Conservation (phyloP, 345 rosid species). For the Carallia brachiata region DNA sequence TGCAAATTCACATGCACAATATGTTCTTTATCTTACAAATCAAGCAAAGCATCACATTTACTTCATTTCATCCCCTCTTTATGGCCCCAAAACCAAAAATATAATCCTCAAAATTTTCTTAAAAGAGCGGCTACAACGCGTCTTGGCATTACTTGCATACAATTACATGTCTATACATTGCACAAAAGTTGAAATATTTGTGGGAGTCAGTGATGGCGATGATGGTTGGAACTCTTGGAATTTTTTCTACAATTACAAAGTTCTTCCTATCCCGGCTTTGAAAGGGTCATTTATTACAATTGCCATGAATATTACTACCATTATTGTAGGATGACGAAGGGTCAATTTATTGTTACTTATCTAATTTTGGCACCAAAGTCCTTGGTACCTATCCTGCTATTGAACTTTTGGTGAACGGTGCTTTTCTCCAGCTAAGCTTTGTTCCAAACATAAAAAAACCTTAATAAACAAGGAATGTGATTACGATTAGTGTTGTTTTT, state of each 20-base stretch:
- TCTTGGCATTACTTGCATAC: not conserved
- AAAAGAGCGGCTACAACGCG: not conserved
- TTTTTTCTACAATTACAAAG: no score
- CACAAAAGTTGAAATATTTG: no score
- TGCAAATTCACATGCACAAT: not conserved
- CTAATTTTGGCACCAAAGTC: conserved; percentile 1
- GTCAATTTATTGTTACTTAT: not conserved
- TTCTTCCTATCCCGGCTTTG: no score
- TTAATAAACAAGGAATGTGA: not conserved
- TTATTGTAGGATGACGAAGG: not conserved
- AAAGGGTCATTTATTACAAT: not conserved
- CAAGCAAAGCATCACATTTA: not conserved
- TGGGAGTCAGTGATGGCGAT: no score
- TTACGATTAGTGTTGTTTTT: conserved; percentile 4
- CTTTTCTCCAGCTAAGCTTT: conserved; percentile 12
- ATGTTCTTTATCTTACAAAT: conserved; percentile 6
- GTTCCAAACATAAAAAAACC: not conserved
- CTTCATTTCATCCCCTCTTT: not conserved
- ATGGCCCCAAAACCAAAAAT: not conserved
- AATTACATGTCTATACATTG: no score
- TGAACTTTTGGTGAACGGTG: conserved; percentile 10
- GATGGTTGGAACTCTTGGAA: no score
- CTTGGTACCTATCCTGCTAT: not conserved
- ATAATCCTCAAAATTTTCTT: conserved; percentile 2
- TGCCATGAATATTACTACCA: not conserved